phyloP scores from a whole-genome alignment of 2,329 filamentous ascomycete genomes.

The Colletotrichum sojae region DNA sequence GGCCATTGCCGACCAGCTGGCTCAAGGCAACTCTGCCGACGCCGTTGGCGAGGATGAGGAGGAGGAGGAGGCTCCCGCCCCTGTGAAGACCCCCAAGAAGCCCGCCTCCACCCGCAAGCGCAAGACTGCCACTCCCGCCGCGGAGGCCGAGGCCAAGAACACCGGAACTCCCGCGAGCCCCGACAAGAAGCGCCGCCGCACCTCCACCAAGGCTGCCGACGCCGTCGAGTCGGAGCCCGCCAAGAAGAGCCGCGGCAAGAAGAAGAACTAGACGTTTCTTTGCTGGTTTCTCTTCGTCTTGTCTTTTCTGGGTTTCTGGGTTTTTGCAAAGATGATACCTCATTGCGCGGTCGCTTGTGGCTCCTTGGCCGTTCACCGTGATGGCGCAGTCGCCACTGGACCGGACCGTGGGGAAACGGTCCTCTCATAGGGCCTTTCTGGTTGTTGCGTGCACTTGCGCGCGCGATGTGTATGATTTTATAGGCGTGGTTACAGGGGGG shows the following conservation, averaged over 20 bases:
- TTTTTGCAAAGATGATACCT: slow-evolving; percentile 43
- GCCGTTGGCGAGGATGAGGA: slow-evolving; percentile 60
- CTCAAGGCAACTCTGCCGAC: slow-evolving; percentile 57
- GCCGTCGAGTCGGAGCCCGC: slow-evolving; percentile 65
- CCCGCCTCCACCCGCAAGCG: slow-evolving; percentile 66
- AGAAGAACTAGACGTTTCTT: slow-evolving; percentile 37
- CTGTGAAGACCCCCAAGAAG: slow-evolving; percentile 73
- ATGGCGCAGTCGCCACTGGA: slow-evolving; percentile 10
- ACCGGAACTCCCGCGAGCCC: slow-evolving; percentile 65
- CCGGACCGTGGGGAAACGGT: slow-evolving; percentile 8
- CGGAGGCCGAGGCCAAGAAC: slow-evolving; percentile 55
- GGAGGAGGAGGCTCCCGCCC: slow-evolving; percentile 54
- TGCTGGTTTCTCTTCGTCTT: slow-evolving; percentile 22
- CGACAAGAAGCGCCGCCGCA: slow-evolving; percentile 75
- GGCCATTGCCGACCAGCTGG: slow-evolving; percentile 72
- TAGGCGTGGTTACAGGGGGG: slow-evolving; percentile 28
- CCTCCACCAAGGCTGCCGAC: slow-evolving; percentile 68
- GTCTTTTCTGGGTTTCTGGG: slow-evolving; percentile 38
- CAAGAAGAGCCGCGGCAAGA: slow-evolving; percentile 59
- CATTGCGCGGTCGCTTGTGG: slow-evolving; percentile 30
- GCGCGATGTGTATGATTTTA: slow-evolving; percentile 38
- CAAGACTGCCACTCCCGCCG: slow-evolving; percentile 66
- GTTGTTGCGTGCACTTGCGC: slow-evolving; percentile 16
- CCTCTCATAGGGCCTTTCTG: slow-evolving; percentile 18
- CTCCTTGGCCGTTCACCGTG: background rate